Base-by-base conservation (phyloP, 2,329 filamentous ascomycete genomes). In the Xenoacremonium recifei region DNA sequence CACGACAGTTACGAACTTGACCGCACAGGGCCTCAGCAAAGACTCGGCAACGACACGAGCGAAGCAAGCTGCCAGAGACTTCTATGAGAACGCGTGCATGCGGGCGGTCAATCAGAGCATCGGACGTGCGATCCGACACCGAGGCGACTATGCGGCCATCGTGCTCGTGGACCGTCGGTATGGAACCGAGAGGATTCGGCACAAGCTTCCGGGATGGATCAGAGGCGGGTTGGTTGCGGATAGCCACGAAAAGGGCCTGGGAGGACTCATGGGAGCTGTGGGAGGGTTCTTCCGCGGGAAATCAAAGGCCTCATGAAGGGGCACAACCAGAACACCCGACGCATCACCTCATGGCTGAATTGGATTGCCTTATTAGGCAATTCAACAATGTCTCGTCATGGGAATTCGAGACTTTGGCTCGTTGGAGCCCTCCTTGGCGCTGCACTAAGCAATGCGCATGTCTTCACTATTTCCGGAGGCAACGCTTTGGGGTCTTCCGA, bases 41-140 rank as follows among this genome's bases (percentile, higher is more conserved):
- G 58, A 54, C 9, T 51, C 59, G 27, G 65, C 62, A 3, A 40
- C 44, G 4, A 40, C 48, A 2, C 48, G 39, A 29, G 71, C 70
- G 0, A 82, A 80, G 54, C 73, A 78, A 51, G 70, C 83, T 4
- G 83, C 85, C 2, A 72, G 85, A 39, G 87, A 92, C 47, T 95
- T 89, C 59, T 95, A 95, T 60, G 90, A 96, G 63, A 97, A 97
- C 61, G 82, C 89, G 0, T 96, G 91, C 63, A 96, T 99, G 91
- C 78, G 93, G 29, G 89, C 91, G 4, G 93, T 99, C 4, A 99
- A 99, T 63, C 93, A 99, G 70, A 93, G 89, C 60, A 91, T 99
- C 53, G 93, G 93, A 1, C 76, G 93, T 44, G 93, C 90, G 1
- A 96, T 99, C 55, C 76, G 93, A 35, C 93, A 99, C 62, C 79